Evolutionary conservation across 179 eudicot genomes (phyloP), one percentile per base, ranked within the genome.

Genomic region (Carnegiea gigantea): DNA sequence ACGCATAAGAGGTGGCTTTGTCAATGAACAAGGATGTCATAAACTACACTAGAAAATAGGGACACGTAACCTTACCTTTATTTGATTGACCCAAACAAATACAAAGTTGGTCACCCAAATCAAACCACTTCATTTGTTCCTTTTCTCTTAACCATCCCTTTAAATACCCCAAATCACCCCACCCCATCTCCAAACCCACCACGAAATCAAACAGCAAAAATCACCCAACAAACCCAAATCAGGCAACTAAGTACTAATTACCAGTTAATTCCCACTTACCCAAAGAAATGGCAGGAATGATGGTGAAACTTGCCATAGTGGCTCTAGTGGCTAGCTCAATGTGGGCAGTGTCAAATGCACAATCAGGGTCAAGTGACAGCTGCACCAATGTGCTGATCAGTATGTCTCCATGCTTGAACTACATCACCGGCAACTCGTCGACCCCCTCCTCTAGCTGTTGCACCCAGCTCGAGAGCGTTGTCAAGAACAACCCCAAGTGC

Each of bases 321-420:
- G 28, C 77, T 30, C 73, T 82, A 12, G 70, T 79, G 18, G 80
- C 83, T 57, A 60, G 83, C 38, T 76, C 83, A 79, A 79, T 82
- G 83, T 82, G 67, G 72, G 74, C 26, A 4, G 57, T 71, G 71
- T 12, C 85, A 60, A 71, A 46, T 59, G 85, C 71, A 17, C 87
- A 85, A 43, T 36, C 82, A 12, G 40, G 82, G 8, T 40, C 78
- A 10, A 82, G 83, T 24, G 23, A 46, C 6, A 86, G 85, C 1
- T 92, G 95, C 88, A 88, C 84, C 20, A 90, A 53, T 59, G 88
- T 74, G 82, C 75, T 92, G 70, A 85, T 92, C 5, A 86, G 89
- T 62, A 82, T 91, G 86, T 87, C 92, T 12, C 89, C 96, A 0
- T 91, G 96, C 83, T 84, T 92, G 60, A 84, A 79, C 83, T 92